These are phyloP conservation scores for Leccinum obscurum DNA, from an alignment of 768 basidiomycete genomes.

Conservation along the genomic window DNA sequence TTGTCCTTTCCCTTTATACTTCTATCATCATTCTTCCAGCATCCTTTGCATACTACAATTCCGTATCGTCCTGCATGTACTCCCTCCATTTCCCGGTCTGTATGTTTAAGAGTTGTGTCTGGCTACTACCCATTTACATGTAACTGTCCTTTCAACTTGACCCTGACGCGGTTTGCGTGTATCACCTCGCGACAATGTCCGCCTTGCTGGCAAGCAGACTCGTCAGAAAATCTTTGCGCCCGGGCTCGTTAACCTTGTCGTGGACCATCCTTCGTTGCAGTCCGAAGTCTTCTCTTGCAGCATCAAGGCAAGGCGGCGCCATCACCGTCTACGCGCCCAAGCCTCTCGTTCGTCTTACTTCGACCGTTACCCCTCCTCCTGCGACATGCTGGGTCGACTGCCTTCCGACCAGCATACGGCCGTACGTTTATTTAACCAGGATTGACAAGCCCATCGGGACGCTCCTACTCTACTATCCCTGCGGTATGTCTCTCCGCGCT, in stretches of 20 bases:
- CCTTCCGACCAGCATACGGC: slow-evolving; percentile 57
- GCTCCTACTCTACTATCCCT: slow-evolving; percentile 88
- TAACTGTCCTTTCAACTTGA: not conserved
- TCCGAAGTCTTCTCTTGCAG: not conserved
- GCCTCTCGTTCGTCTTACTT: slow-evolving; percentile 17
- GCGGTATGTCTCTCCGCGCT: slow-evolving; percentile 56
- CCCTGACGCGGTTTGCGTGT: not conserved
- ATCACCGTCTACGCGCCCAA: not conserved
- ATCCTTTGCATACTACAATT: slow-evolving; percentile 30
- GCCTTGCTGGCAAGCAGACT: slow-evolving; percentile 6
- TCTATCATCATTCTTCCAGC: slow-evolving; percentile 26
- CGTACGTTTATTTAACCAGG: slow-evolving; percentile 85
- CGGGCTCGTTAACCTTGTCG: not conserved
- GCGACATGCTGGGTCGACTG: slow-evolving; percentile 64
- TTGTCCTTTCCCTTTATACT: slow-evolving; percentile 1
- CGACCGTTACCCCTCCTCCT: slow-evolving; percentile 19
- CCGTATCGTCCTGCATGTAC: slow-evolving; percentile 31
- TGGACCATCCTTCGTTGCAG: slow-evolving; percentile 1
- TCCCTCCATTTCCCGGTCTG: slow-evolving; percentile 12
- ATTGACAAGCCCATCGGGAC: slow-evolving; percentile 98
- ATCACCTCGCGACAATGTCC: slow-evolving; percentile 15
- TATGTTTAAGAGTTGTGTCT: slow-evolving; percentile 19
- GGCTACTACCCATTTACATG: slow-evolving; percentile 9
- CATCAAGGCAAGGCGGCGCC: not conserved
- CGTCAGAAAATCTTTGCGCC: slow-evolving; percentile 2